A percentile compares a stretch with the other conserved stretches of the same genome.
Evolutionary conservation across 2,329 filamentous ascomycete species (phyloP).

Genomic region (Metarhizium anisopliae): DNA sequence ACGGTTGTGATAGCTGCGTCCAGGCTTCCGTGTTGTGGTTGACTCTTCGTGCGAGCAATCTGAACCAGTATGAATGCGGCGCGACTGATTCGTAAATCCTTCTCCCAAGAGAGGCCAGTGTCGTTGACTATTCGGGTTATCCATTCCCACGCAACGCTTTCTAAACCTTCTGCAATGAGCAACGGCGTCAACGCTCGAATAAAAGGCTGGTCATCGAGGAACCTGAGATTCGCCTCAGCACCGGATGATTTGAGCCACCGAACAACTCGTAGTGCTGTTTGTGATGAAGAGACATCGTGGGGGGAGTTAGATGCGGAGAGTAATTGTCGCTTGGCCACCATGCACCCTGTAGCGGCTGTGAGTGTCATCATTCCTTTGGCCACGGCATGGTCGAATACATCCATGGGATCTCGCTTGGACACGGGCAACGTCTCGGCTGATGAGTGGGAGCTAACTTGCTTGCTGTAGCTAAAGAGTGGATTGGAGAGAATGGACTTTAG

Average conservation of each 20-base stretch:
- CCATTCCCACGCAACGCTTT: slow-evolving; percentile 46
- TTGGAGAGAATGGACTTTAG: slow-evolving; percentile 49
- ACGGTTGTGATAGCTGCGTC: slow-evolving; percentile 42
- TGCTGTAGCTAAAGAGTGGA: slow-evolving; percentile 39
- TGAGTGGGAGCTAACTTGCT: slow-evolving; percentile 13
- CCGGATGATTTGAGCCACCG: slow-evolving; percentile 46
- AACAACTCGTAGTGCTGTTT: slow-evolving; percentile 38
- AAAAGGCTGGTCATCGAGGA: slow-evolving; percentile 31
- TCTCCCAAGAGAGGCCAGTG: slow-evolving; percentile 10
- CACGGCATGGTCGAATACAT: slow-evolving; percentile 47
- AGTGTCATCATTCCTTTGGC: slow-evolving; percentile 47
- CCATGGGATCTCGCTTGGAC: slow-evolving; percentile 35
- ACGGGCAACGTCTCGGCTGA: neutral
- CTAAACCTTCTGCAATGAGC: slow-evolving; percentile 42
- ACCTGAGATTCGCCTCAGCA: slow-evolving; percentile 34
- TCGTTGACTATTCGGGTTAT: slow-evolving; percentile 30
- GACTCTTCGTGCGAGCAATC: slow-evolving; percentile 35
- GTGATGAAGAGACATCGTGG: slow-evolving; percentile 28
- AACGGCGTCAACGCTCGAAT: slow-evolving; percentile 36
- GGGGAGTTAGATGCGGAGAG: slow-evolving; percentile 18
- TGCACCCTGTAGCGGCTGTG: slow-evolving; percentile 43
- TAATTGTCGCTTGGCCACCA: slow-evolving; percentile 37
- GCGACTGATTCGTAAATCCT: slow-evolving; percentile 16
- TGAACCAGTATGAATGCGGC: slow-evolving; percentile 25
- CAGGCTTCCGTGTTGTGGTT: slow-evolving; percentile 30